Base-by-base conservation (phyloP, 148 eudicot species). In the Rheum nobile region DNA sequence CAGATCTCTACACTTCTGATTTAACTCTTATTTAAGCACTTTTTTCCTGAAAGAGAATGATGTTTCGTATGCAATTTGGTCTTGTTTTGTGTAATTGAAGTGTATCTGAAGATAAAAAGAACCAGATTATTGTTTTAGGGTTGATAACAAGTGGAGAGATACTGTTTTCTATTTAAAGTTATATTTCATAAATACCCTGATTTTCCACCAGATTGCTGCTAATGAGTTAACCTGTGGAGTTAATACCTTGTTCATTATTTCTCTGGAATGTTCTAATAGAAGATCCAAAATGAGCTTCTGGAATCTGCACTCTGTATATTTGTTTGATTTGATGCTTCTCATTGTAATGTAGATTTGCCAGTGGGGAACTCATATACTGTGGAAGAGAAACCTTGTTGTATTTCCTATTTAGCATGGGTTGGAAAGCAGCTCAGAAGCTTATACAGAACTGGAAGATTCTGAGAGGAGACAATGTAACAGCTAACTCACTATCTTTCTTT, bases 391-490 rank as follows among this genome's bases (percentile, higher is more conserved):
- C 24, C 55, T 50, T 50, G 22, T 50, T 44, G 2, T 44, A 35
- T 44, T 44, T 50, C 55, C 55, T 50, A 19, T 19, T 4, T n/a
- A 50, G 9, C 55, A 93, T n/a, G n/a, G n/a, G n/a, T n/a, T n/a
- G n/a, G n/a, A n/a, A n/a, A n/a, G n/a, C n/a, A n/a, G n/a, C n/a
- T 75, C 94, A 93, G 77, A 93, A 91, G 78, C 92, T 93, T 75
- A 93, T 93, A n/a, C 84, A 81, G 67, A 88, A 86, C 79, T 93
- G 98, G 98, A 91, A 84, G 85, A 82, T 93, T 80, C 81, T 93
- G 42, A 80, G 98, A 80, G 98, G 98, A 35, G 98, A 93, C 75
- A 90, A 86, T 84, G 98, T 93, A 83, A 84, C 86, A 38, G 46
- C 13, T 9, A 1, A 19, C 21, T 50, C 55, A 50, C 21, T 50